Conservation (phyloP, 2,329 filamentous ascomycete genomes). For the Alternaria rosae region DNA sequence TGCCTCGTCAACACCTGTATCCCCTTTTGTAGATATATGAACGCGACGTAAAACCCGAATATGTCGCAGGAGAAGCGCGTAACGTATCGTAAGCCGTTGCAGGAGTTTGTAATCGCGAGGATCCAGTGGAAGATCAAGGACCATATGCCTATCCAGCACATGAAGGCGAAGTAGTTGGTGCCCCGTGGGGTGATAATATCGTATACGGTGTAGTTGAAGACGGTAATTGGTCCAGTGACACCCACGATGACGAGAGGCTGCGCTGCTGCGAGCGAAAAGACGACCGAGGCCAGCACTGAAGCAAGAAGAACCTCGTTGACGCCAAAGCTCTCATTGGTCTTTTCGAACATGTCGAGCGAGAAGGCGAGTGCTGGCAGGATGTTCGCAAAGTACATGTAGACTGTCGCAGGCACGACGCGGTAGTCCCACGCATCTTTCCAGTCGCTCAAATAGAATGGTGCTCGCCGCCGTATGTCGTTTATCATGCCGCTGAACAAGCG, state of each 20-base stretch:
- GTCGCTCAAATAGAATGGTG: conserved; percentile 81
- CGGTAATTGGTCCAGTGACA: conserved; percentile 90
- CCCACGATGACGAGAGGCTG: conserved; percentile 91
- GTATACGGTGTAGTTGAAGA: conserved; percentile 94
- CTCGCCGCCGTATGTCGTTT: conserved; percentile 76
- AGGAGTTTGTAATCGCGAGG: conserved; percentile 82
- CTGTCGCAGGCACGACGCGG: conserved; percentile 81
- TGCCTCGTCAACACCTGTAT: conserved; percentile 84
- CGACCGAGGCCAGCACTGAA: conserved; percentile 81
- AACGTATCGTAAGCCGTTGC: conserved; percentile 87
- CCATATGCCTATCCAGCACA: conserved; percentile 93
- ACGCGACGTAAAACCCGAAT: conserved; percentile 92
- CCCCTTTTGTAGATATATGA: conserved; percentile 90
- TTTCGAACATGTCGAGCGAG: conserved; percentile 91
- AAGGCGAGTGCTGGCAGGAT: conserved; percentile 88
- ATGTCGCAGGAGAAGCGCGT: conserved; percentile 93
- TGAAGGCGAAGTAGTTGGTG: conserved; percentile 85
- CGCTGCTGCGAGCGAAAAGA: conserved; percentile 80
- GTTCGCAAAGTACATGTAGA: conserved; percentile 97
- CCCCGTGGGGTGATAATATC: conserved; percentile 82
- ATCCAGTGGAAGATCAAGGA: conserved; percentile 84
- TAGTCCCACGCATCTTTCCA: conserved; percentile 92
- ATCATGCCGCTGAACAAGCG: conserved; percentile 79
- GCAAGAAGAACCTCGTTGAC: conserved; percentile 91
- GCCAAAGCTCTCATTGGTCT: conserved; percentile 83